Evolutionary conservation across 1,284 basidiomycete species (phyloP).

Genomic region (Tylopilus microsporus): DNA sequence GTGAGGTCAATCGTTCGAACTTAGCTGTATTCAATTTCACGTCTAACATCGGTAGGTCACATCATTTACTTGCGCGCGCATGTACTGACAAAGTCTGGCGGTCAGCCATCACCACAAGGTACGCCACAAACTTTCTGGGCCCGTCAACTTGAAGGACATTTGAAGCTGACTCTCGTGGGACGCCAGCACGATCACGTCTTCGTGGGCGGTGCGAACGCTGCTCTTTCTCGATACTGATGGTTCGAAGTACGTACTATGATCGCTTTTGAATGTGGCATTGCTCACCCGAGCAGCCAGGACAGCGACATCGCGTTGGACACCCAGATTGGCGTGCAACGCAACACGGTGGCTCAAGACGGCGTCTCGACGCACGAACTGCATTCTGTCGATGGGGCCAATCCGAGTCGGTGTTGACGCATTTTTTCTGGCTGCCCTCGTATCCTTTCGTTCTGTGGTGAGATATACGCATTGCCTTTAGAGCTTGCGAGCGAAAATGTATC

Average conservation of each 20-base stretch:
- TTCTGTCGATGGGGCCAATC: background rate
- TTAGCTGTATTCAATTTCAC: background rate
- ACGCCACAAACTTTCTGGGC: background rate
- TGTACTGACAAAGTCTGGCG: background rate
- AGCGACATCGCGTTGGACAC: conserved; percentile 11
- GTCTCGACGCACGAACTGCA: background rate
- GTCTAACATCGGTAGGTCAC: background rate
- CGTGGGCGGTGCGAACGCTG: conserved; percentile 14
- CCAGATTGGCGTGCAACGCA: conserved; percentile 9
- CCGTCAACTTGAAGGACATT: background rate
- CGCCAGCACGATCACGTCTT: conserved; percentile 13
- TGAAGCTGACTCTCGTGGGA: background rate
- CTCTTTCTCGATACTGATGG: background rate
- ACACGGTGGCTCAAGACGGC: background rate
- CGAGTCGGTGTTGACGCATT: background rate
- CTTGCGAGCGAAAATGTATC: no score
- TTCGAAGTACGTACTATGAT: conserved; percentile 3
- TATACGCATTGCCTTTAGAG: background rate
- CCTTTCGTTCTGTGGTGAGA: background rate
- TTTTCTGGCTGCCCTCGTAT: background rate
- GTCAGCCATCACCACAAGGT: background rate
- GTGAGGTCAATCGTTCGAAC: background rate
- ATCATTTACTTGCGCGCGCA: background rate
- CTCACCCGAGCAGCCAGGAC: conserved; percentile 4
- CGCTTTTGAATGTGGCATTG: no score